These are phyloP conservation scores for Aspergillus versicolor DNA, from an alignment of 2,329 filamentous ascomycete genomes.

Conservation along the genomic window DNA sequence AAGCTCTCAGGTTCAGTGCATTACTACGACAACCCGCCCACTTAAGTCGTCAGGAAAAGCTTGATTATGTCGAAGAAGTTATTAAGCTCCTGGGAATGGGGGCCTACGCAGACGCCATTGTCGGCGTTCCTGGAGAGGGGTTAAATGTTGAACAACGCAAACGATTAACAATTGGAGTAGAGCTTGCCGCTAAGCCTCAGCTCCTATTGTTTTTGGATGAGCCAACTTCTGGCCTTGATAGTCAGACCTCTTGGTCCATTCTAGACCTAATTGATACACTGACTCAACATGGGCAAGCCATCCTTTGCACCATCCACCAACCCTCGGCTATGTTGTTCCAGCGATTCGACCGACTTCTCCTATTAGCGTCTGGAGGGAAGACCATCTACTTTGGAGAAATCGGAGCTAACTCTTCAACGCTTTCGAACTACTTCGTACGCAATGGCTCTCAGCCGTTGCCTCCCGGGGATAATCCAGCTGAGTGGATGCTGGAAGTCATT, in stretches of 20 bases:
- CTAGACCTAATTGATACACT: conserved; percentile 84
- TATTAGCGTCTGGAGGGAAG: conserved; percentile 49
- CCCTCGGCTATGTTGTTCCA: conserved; percentile 95
- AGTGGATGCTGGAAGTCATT: conserved; percentile 17
- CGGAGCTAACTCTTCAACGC: conserved; percentile 5
- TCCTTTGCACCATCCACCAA: conserved; percentile 97
- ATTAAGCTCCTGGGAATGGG: conserved; percentile 90
- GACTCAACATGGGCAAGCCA: conserved; percentile 83
- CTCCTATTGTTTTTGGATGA: conserved; percentile 91
- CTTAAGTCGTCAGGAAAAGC: conserved; percentile 70
- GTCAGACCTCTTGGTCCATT: conserved; percentile 91
- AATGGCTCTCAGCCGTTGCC: conserved; percentile 12
- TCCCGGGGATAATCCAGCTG: conserved; percentile 9
- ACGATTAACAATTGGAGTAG: conserved; percentile 89
- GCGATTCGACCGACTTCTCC: conserved; percentile 67
- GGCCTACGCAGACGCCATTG: conserved; percentile 83
- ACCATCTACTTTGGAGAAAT: conserved; percentile 18
- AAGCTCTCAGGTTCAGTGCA: conserved; percentile 83
- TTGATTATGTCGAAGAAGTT: conserved; percentile 84
- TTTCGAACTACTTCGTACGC: conserved; percentile 14
- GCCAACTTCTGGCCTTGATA: conserved; percentile 90
- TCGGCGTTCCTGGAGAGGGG: conserved; percentile 85
- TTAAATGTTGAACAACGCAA: conserved; percentile 66
- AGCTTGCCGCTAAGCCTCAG: conserved; percentile 87
- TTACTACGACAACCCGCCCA: conserved; percentile 77